A percentile compares a stretch with the other conserved stretches of the same genome.
These are phyloP conservation scores for Coix lacrymajobi DNA, from an alignment of 176 grass and related monocot genomes.

Conservation along the genomic window DNA sequence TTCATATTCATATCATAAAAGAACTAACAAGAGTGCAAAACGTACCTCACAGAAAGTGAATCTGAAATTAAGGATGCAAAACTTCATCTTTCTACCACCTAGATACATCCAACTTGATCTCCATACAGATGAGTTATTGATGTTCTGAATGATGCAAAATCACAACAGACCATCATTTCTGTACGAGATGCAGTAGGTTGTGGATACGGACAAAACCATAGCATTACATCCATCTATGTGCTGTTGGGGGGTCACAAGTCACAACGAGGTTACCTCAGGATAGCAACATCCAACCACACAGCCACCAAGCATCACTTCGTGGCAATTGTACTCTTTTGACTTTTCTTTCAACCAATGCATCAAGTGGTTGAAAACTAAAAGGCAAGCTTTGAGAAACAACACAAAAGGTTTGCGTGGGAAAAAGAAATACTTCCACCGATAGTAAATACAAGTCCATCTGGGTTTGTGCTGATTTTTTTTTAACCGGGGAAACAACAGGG, in stretches of 20 bases:
- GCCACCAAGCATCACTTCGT: not conserved
- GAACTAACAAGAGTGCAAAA: not conserved
- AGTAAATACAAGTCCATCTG: not conserved
- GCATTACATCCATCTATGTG: conserved; percentile 3
- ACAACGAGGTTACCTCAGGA: conserved; percentile 29
- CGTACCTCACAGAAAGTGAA: conserved; percentile 13
- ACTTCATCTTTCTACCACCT: not conserved
- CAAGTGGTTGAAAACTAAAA: conserved; percentile 21
- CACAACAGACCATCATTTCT: not conserved
- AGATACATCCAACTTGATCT: not conserved
- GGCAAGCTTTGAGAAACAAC: not conserved
- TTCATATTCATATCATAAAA: not conserved
- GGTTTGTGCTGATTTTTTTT: not conserved
- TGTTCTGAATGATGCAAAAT: conserved; percentile 10
- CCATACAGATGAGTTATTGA: conserved; percentile 7
- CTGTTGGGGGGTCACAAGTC: conserved; percentile 11
- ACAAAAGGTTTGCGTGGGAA: not conserved
- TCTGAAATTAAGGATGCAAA: conserved; percentile 1
- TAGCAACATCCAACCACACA: conserved; percentile 27
- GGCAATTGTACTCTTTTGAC: conserved; percentile 10
- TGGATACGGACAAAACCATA: not conserved
- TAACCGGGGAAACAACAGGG: not conserved
- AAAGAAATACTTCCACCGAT: not conserved
- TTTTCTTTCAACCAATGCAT: not conserved
- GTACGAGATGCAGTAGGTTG: not conserved